Percentiles rank a stretch among this genome's conserved stretches.
phyloP scores from a whole-genome alignment of 345 rosid genomes.

The Camelina neglecta region DNA sequence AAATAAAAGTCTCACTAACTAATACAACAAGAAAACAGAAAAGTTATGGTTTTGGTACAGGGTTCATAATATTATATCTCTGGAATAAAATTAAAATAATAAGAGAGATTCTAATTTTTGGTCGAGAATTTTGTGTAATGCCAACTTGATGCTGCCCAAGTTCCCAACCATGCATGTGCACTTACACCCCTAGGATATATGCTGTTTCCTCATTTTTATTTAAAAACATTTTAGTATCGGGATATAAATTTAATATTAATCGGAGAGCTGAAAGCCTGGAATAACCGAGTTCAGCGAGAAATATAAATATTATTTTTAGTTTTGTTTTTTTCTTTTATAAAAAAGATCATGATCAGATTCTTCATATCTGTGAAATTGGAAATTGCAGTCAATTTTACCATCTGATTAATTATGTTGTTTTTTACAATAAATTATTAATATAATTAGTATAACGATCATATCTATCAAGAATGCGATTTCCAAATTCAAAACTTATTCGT shows the following conservation, averaged over 20 bases:
- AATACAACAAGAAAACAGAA: not conserved
- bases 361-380: not conserved
- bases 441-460: not conserved
- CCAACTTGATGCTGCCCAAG: slow-evolving; percentile 47
- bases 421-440: not conserved
- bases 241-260: not conserved
- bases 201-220: slow-evolving; percentile 26
- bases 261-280: not conserved
- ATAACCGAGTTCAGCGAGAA: not conserved
- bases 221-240: not conserved
- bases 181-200: slow-evolving; percentile 22
- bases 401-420: too few relatives aligned
- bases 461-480: not conserved
- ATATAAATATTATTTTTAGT: too few relatives aligned
- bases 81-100: not conserved
- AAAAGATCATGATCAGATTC: not conserved
- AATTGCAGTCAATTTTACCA: not conserved
- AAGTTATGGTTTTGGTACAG: slow-evolving; percentile 1
- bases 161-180: slow-evolving; percentile 49
- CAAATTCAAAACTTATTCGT: not conserved
- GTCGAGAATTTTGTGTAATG: slow-evolving; percentile 43
- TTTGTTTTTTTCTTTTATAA: too few relatives aligned
- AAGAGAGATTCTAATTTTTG: slow-evolving; percentile 22
- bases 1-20: not conserved
- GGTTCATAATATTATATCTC: not conserved